Conservation (phyloP, 768 basidiomycete species). For the Naganishia vishniacii region DNA sequence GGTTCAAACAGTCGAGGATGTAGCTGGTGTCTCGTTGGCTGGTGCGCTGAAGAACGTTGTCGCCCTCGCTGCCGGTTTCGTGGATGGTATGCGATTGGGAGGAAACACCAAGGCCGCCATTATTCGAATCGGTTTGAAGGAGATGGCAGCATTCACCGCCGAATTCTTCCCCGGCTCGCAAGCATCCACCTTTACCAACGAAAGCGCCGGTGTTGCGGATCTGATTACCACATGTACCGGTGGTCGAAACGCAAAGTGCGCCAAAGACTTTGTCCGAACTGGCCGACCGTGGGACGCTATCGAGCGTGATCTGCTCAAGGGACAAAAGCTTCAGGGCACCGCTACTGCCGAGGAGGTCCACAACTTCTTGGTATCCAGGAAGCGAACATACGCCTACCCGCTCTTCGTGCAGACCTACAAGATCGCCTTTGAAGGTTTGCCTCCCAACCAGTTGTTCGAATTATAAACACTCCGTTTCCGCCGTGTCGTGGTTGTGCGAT, state of each 20-base stretch:
- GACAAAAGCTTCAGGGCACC: conserved; percentile 53
- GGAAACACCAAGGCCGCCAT: conserved; percentile 53
- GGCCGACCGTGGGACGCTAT: conserved; percentile 51
- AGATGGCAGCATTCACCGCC: conserved; percentile 52
- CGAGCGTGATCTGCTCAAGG: conserved; percentile 51
- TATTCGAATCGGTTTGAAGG: conserved; percentile 52
- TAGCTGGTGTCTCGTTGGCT: conserved; percentile 51
- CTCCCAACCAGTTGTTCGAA: conserved; percentile 34
- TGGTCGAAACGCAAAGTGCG: conserved; percentile 48
- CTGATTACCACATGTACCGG: conserved; percentile 51
- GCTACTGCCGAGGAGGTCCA: conserved; percentile 51
- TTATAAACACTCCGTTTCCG: conserved; percentile 8
- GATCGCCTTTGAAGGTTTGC: conserved; percentile 45
- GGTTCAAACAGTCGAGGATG: conserved; percentile 51
- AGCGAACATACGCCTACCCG: conserved; percentile 45
- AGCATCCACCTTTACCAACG: conserved; percentile 44
- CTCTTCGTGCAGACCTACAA: conserved; percentile 47
- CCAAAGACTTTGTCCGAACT: conserved; percentile 51
- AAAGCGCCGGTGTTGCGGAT: conserved; percentile 51
- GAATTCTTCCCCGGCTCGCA: conserved; percentile 50
- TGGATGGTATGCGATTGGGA: conserved; percentile 51
- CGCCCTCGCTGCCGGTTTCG: conserved; percentile 53
- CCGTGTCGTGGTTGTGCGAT: background rate
- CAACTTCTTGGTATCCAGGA: conserved; percentile 50
- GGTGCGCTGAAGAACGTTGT: conserved; percentile 54